Evolutionary conservation across 352 stramenopile genomes (phyloP), one percentile per base, ranked within the genome.

Genomic region (Phytophthora melonis): DNA sequence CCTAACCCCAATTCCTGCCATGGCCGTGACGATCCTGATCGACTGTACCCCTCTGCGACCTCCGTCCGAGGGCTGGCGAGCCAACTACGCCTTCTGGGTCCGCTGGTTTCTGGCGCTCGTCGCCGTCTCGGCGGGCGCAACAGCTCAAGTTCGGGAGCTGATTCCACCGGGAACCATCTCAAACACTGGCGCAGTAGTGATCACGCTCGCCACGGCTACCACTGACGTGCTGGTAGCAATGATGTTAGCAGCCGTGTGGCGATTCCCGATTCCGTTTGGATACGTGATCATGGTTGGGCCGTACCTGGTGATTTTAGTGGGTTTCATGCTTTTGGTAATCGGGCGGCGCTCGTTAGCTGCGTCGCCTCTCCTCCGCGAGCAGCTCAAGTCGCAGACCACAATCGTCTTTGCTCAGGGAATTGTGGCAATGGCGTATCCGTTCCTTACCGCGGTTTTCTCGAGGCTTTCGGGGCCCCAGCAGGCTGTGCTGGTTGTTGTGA

Each of bases 201-300:
- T 68, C 8, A 54, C 47, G 8, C 25, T 66, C 4, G 55, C 23
- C 1, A 74, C 66, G 1, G 41, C 68, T 13, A 23, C 56, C 18
- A 13, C 6, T 0, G 53, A 72, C 23, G 14, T 67, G 3, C 49
- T 18, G 16, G 23, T 45, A 16, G 58, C 70, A 5, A 66, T 72
- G 9, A 8, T 61, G 0, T 19, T 76, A 10, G 67, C 41, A 19
- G 47, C 14, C 1, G 1, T 57, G 21, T 72, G 54, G 72, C 41
- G 14, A 23, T 80, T 74, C 21, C 73, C 63, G 5, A 58, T 77
- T n/a, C 73, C 68, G 8, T 80, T 77, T 34, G 61, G 47, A 7
- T 54, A 62, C n/a, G 21, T 70, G 13, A 5, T 77, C 6, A 61
- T 58, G 32, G 16, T 53, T 9, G 30, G 60, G 0, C 68, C 63